A percentile compares a stretch with the other conserved stretches of the same genome.
These are phyloP conservation scores for Annulohypoxylon truncatum DNA, from an alignment of 2,329 filamentous ascomycete species.

Conservation along the genomic window DNA sequence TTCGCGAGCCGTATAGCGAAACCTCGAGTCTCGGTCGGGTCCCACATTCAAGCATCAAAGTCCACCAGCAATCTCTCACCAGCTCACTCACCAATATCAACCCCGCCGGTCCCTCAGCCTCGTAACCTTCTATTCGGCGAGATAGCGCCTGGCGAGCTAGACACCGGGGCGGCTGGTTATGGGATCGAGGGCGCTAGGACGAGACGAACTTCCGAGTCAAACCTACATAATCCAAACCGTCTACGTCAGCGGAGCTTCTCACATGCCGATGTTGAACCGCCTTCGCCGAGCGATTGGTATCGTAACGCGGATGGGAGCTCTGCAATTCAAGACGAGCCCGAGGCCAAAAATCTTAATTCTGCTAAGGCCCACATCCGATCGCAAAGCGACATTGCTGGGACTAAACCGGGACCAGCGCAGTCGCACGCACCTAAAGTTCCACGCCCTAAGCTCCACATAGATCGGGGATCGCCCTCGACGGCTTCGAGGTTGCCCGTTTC, in stretches of 20 bases:
- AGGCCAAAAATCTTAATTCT: constrained; percentile 45
- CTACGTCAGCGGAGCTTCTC: constrained; percentile 66
- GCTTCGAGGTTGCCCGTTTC: constrained; percentile 60
- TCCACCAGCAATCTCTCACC: constrained; percentile 58
- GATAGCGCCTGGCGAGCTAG: constrained; percentile 70
- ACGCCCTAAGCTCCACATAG: constrained; percentile 52
- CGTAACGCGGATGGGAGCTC: constrained; percentile 42
- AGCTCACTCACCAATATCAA: constrained; percentile 43
- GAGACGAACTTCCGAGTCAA: constrained; percentile 79
- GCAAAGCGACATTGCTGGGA: constrained; percentile 69
- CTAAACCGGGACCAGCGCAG: constrained; percentile 48
- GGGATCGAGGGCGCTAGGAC: constrained; percentile 67
- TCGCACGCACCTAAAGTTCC: constrained; percentile 50
- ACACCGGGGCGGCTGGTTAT: constrained; percentile 65
- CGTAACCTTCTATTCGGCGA: constrained; percentile 79
- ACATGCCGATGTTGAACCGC: constrained; percentile 66
- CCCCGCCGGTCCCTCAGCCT: constrained; percentile 49
- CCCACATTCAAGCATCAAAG: constrained; percentile 55
- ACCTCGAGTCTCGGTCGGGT: constrained; percentile 56
- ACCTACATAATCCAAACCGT: constrained; percentile 63
- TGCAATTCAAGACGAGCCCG: constrained; percentile 33
- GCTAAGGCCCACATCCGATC: constrained; percentile 62
- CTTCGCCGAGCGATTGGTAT: constrained; percentile 70
- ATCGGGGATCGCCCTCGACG: constrained; percentile 48
- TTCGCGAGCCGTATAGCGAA: constrained; percentile 70